Percentiles rank a stretch among this genome's conserved stretches.
Evolutionary conservation across 768 basidiomycete species (phyloP).

Genomic region (Podaxis sp.): DNA sequence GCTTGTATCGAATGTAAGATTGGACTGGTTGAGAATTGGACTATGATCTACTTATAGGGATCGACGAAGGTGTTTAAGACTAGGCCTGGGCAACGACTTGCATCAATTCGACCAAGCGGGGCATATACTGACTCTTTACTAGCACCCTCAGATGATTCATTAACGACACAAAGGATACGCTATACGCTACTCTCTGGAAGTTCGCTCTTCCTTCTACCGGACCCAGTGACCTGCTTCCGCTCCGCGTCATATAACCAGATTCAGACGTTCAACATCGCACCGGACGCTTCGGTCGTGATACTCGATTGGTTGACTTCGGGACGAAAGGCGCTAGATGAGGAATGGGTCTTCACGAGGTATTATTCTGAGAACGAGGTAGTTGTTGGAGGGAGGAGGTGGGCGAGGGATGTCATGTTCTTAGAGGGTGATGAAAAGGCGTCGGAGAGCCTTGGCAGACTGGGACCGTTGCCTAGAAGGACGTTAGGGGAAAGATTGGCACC

Average conservation of each 20-base stretch:
- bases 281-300: conserved; percentile 63
- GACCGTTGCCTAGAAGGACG: conserved; percentile 39
- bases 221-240: conserved; percentile 92
- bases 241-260: conserved; percentile 79
- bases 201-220: conserved; percentile 80
- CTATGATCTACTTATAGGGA: conserved; percentile 48
- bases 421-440: conserved; percentile 40
- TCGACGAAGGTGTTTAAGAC: conserved; percentile 94
- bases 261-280: conserved; percentile 73
- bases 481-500: conserved; percentile 67
- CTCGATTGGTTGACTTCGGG: conserved; percentile 95
- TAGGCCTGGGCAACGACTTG: conserved; percentile 59
- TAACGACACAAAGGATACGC: conserved; percentile 65
- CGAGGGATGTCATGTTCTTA: conserved; percentile 77
- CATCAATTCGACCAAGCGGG: conserved; percentile 32
- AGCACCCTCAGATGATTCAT: conserved; percentile 16
- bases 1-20: not conserved
- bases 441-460: conserved; percentile 12
- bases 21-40: not conserved
- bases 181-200: conserved; percentile 52
- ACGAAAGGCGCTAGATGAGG: conserved; percentile 77
- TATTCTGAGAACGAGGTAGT: conserved; percentile 84
- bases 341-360: conserved; percentile 87
- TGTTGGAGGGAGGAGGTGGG: conserved; percentile 61
- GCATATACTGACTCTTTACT: not conserved